Base-by-base conservation (phyloP, 148 eudicot species). In the Silene latifolia region DNA sequence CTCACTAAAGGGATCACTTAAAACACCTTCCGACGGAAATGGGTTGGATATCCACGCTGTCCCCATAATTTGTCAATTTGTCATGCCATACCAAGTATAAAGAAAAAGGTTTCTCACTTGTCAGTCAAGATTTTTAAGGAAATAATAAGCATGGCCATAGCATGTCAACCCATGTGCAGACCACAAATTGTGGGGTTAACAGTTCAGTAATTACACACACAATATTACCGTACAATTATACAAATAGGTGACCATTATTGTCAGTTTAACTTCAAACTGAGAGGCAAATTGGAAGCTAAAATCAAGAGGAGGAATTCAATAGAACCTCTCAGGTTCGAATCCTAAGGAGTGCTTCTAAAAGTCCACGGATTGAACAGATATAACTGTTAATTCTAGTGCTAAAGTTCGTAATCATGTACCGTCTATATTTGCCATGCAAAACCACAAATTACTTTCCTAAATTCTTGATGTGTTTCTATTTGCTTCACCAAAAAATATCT, bases 81-180 rank as follows among this genome's bases (percentile, higher is more conserved):
- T n/a, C 60, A 53, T 14, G 21, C 17, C 42, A 68, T 70, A 53
- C 60, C 17, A 48, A 25, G 71, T 54, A 66, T 48, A 12, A 46
- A 46, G 65, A 75, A 63, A 63, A 72, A 47, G 76, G 47, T 19
- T 29, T 48, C 14, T 48, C 59, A 60, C 62, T 73, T 65, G 72
- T 76, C 83, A 72, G 7, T 35, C 42, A 35, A 48, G 51, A 48
- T 19, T 59, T 59, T 70, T 8, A 70, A 70, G 20, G 73, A 51
- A 79, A 51, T 53, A 25, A 47, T 21, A 19, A 68, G 71, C 56
- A 68, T 8, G 19, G 20, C 19, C 2, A 21, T 70, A 70, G 61
- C 71, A 68, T 74, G 74, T 74, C 54, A 48, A 12, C 62, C 73
- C 80, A 76, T 67, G 71, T 76, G 79, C 47, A 56, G 15, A 71